Evolutionary conservation across 768 basidiomycete species (phyloP), one percentile per base, ranked within the genome.

Genomic region (Tylopilus rubrobrunneus): DNA sequence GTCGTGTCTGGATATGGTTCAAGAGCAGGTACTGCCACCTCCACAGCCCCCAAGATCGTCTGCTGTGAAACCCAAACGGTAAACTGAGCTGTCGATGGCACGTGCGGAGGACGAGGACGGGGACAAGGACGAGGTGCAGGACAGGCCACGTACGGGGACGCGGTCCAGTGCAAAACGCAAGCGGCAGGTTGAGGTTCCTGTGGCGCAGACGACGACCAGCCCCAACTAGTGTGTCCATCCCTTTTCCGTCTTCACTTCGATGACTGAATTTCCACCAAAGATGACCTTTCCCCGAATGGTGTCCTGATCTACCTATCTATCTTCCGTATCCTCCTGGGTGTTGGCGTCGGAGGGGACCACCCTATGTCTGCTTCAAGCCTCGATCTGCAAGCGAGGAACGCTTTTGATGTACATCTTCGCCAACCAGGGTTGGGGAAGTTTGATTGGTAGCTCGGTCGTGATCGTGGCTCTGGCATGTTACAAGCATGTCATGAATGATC

Each of bases 321-420:
- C 4, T 89, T 80, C 63, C 84, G 89, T 12, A 85, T 90, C 49
- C 61, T 91, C 7, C 80, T 91, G 34, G 89, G 89, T 0, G 71
- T 92, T 17, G 89, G 89, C 23, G 82, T 91, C 1, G 89, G 87
- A 15, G 89, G 86, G 3, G 89, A 89, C 66, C 89, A 89, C 62
- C 86, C 87, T 2, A 85, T 89, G 86, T 82, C 79, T 11, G 86
- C 87, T 0, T 80, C 80, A 10, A 19, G 19, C 19, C 19, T 19
- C 19, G 19, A 64, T 89, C 37, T 74, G 80, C 36, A 82, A 86
- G 47, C 78, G 86, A 15, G 89, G 89, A 0, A 85, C 84, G 0
- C 76, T 91, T 70, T 76, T 92, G n/a, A 76, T 83, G 21, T 88
- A 86, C 63, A 86, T 88, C 60, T 89, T 89, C 60, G 76, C 85